Conservation (phyloP, 176 grass and related monocot genomes). For the Aegilops bicornis region DNA sequence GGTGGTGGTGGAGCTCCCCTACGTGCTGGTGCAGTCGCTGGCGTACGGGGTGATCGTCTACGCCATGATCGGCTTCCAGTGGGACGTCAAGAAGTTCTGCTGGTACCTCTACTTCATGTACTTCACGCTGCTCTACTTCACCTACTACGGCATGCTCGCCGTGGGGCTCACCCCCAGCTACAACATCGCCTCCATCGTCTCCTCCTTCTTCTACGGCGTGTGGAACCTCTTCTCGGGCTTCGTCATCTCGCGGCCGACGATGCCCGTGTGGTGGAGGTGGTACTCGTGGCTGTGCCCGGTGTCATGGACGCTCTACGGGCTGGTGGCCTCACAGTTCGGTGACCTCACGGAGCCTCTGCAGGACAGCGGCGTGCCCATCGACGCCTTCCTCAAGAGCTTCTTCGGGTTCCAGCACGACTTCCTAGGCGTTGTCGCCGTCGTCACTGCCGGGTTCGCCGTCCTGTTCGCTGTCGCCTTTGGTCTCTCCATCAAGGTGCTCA, state of each 20-base stretch:
- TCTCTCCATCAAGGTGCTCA: constrained; percentile 53
- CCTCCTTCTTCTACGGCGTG: constrained; percentile 52
- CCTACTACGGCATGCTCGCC: constrained; percentile 57
- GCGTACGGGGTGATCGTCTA: constrained; percentile 51
- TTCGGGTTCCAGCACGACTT: constrained; percentile 52
- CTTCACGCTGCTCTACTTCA: constrained; percentile 70
- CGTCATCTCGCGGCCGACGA: constrained; percentile 49
- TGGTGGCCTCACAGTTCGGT: constrained; percentile 56
- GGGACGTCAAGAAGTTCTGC: constrained; percentile 52
- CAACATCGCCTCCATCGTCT: constrained; percentile 57
- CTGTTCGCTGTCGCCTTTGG: constrained; percentile 48
- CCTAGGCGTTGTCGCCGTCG: constrained; percentile 29
- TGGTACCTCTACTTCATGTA: constrained; percentile 73
- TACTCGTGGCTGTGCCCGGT: constrained; percentile 58
- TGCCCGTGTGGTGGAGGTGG: constrained; percentile 61
- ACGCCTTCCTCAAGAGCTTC: constrained; percentile 36
- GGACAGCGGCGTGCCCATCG: constrained; percentile 13
- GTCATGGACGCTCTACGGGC: constrained; percentile 52
- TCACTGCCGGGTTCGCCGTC: constrained; percentile 29
- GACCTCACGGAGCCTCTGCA: constrained; percentile 20
- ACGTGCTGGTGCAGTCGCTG: constrained; percentile 50
- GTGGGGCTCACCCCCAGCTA: constrained; percentile 54
- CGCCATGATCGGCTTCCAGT: constrained; percentile 53
- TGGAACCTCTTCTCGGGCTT: constrained; percentile 72
- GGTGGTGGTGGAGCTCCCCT: constrained; percentile 54